These are phyloP conservation scores for Populus hybrid DNA, from an alignment of 441 rosid genomes.

Conservation along the genomic window DNA sequence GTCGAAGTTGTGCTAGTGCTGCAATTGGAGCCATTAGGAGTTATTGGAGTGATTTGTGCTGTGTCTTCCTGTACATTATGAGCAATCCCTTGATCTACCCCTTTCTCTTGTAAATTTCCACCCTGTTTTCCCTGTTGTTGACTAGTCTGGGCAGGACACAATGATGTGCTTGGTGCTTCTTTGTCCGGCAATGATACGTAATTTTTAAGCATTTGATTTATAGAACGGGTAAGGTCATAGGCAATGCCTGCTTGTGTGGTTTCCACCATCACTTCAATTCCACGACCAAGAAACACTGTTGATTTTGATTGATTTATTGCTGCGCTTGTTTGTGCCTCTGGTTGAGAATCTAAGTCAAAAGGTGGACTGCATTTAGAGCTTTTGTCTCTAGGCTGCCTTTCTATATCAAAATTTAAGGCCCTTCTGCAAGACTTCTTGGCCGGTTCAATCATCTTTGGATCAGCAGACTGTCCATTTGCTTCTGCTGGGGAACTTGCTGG, in stretches of 20 bases:
- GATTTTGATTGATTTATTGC: conserved; percentile 26
- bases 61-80: conserved; percentile 13
- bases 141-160: conserved; percentile 31
- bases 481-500: conserved; percentile 34
- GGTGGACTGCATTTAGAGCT: conserved; percentile 20
- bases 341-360: conserved; percentile 18
- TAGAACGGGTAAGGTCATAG: conserved; percentile 22
- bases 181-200: conserved; percentile 25
- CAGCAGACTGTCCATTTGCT: conserved; percentile 26
- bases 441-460: conserved; percentile 26
- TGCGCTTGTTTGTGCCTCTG: conserved; percentile 23
- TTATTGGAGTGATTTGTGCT: conserved; percentile 19
- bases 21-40: conserved; percentile 25
- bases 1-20: conserved; percentile 16
- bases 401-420: conserved; percentile 60
- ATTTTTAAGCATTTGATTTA: conserved; percentile 30
- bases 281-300: conserved; percentile 24
- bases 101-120: conserved; percentile 12
- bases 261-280: conserved; percentile 34
- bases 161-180: conserved; percentile 41
- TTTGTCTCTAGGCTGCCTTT: conserved; percentile 29
- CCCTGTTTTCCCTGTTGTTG: conserved; percentile 18
- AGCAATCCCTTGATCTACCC: conserved; percentile 17
- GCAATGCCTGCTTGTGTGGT: conserved; percentile 28
- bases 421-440: conserved; percentile 52